Evolutionary conservation across 164 flowering plant genomes (phyloP), one percentile per base, ranked within the genome.

Genomic region (Sextonia rubra): DNA sequence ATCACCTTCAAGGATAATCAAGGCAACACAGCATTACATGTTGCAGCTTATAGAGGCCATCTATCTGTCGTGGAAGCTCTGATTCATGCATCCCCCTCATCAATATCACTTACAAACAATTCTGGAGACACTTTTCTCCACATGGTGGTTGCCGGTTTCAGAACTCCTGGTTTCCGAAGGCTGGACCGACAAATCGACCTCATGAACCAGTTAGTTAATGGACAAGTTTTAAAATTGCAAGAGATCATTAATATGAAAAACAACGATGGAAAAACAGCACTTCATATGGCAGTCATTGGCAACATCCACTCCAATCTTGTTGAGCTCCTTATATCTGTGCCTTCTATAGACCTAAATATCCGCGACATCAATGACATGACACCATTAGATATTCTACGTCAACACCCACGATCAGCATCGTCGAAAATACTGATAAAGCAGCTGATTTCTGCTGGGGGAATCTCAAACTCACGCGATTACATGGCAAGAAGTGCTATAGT

Each of bases 201-300:
- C 69, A 81, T 92, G 83, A 85, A 85, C 72, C 73, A 79, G 64
- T 75, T 94, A 68, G 76, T 85, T 9, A 18, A 69, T 47, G 90
- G 90, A n/a, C 80, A 82, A 29, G 66, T 86, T 64, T 74, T 83
- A 2, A 71, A 86, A 71, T 70, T 88, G 72, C 60, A 80, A 25
- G 87, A 84, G 26, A 75, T 92, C 71, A 87, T 94, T 79, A 91
- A 94, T 77, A 63, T 77, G 49, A 78, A 68, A 77, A 94, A 94
- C 83, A 84, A 78, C n/a, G 84, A 91, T n/a, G 99, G 97, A 23
- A 83, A 91, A 83, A 94, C 97, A 9, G 89, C 91, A 14, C 92
- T 94, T 69, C 99, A 94, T 79, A 60, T 88, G 77, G 99, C 99
- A 27, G 89, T 92, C 27, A 75, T 68, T 32, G 94, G 86, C 71